These are phyloP conservation scores for Choricystis sp. DNA, from an alignment of 139 green algal genomes.

Conservation along the genomic window DNA sequence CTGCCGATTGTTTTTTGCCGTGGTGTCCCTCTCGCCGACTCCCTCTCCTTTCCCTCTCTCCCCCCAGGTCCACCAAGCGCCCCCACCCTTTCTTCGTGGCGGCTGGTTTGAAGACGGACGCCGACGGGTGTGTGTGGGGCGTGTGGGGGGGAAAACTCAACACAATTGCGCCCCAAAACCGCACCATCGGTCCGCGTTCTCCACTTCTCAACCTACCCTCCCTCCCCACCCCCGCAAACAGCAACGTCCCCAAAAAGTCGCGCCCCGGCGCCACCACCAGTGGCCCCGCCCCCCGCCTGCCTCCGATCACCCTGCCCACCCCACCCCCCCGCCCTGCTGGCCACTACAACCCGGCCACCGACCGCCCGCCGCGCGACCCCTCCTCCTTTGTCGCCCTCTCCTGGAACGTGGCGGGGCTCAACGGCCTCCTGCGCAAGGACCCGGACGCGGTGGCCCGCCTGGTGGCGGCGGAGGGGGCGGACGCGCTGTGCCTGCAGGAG, in stretches of 20 bases:
- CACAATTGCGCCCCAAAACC: too few species aligned
- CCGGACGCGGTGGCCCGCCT: constrained; percentile 24
- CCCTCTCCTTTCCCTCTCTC: neutral
- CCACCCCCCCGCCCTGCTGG: too few species aligned
- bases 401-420: constrained; percentile 54
- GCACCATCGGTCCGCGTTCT: too few species aligned
- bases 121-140: too few species aligned
- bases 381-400: constrained; percentile 9
- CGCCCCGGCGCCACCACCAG: too few species aligned
- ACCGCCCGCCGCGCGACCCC: neutral
- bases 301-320: too few species aligned
- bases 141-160: too few species aligned
- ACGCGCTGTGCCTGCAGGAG: constrained; percentile 54
- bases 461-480: constrained; percentile 27
- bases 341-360: neutral
- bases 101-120: too few species aligned
- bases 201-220: too few species aligned
- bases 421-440: constrained; percentile 46
- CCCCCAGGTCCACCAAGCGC: neutral
- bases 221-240: too few species aligned
- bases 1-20: neutral
- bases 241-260: too few species aligned
- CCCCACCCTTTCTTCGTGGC: neutral
- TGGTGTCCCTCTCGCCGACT: neutral
- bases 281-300: too few species aligned